phyloP scores from a whole-genome alignment of 768 basidiomycete genomes.

The Sarcodon aspratus region DNA sequence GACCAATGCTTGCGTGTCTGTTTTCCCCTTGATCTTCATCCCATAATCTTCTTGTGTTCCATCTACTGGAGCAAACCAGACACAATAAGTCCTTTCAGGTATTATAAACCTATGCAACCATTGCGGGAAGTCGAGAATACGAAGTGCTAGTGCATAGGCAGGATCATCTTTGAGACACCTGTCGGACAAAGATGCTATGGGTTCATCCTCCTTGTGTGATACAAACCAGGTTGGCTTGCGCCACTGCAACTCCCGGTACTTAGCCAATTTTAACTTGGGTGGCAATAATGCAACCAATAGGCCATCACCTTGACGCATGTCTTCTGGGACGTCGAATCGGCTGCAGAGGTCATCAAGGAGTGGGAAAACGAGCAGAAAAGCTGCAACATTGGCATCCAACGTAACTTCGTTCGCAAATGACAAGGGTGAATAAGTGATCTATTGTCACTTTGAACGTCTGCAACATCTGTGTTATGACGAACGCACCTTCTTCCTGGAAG shows the following conservation, averaged over 20 bases:
- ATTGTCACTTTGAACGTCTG: background rate
- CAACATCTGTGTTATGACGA: conserved; percentile 2
- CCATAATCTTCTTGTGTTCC: conserved; percentile 16
- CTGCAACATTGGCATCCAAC: conserved; percentile 21
- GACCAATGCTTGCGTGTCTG: conserved; percentile 24
- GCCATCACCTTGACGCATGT: conserved; percentile 16
- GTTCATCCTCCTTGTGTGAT: conserved; percentile 6
- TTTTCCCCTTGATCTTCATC: conserved; percentile 19
- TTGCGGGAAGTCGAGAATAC: conserved; percentile 37
- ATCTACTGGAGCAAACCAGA: conserved; percentile 33
- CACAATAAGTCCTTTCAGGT: conserved; percentile 27
- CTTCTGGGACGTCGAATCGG: conserved; percentile 29
- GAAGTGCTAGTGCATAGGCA: conserved; percentile 24
- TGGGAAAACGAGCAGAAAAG: conserved; percentile 47
- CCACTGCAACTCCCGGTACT: conserved; percentile 18
- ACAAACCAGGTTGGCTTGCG: conserved; percentile 4
- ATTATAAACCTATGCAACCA: conserved; percentile 35
- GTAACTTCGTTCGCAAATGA: conserved; percentile 25
- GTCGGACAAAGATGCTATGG: conserved; percentile 3
- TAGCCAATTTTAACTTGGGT: conserved; percentile 26
- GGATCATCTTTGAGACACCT: conserved; percentile 6
- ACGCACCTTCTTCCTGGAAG: background rate
- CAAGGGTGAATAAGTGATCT: conserved; percentile 42
- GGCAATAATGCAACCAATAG: conserved; percentile 38
- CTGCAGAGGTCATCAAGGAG: conserved; percentile 21